Evolutionary conservation across 2,329 filamentous ascomycete genomes (phyloP), one percentile per base, ranked within the genome.

Genomic region (Beauveria caledonica): DNA sequence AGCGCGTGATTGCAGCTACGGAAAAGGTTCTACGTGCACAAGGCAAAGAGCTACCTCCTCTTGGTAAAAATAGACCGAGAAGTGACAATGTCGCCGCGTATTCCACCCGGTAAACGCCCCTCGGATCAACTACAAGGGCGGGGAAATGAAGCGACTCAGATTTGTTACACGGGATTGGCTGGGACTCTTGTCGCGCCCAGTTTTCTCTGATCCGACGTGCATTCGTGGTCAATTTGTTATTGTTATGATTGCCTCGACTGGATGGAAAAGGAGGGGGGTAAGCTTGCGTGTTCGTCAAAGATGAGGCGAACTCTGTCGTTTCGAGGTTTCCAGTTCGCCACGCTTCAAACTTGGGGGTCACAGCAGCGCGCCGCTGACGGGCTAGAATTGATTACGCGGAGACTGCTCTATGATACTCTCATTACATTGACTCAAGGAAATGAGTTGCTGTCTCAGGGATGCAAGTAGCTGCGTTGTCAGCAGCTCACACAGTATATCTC

Each of bases 131-230:
- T 57, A 21, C 54, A 57, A 9, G 45, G 54, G 54, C 33, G 54
- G 54, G 45, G 55, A 58, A 58, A 58, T 58, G 55, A 58, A 10
- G 44, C 45, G 45, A 48, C 55, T 48, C 44, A 49, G 44, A 58
- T 39, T 19, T 58, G 21, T 58, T 58, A 58, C 45, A 58, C 45
- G 55, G 55, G 55, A 50, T 58, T 58, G 55, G 55, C 33, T 33
- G 19, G 27, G 25, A 3, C 27, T 21, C 1, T 21, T 49, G 29
- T 17, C 7, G 10, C 25, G 17, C 55, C 45, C 19, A 40, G 19
- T 40, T 42, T 57, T 39, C 10, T 40, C 19, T 21, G 11, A 52
- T 36, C 29, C 39, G 19, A 23, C 40, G 25, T 48, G 19, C 33
- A 13, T 36, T 33, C 29, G 33, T 10, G 49, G 25, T 5, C 29